Percentiles rank a stretch among this genome's conserved stretches.
Conservation (phyloP, 768 basidiomycete genomes). For the Auriscalpium orientale region DNA sequence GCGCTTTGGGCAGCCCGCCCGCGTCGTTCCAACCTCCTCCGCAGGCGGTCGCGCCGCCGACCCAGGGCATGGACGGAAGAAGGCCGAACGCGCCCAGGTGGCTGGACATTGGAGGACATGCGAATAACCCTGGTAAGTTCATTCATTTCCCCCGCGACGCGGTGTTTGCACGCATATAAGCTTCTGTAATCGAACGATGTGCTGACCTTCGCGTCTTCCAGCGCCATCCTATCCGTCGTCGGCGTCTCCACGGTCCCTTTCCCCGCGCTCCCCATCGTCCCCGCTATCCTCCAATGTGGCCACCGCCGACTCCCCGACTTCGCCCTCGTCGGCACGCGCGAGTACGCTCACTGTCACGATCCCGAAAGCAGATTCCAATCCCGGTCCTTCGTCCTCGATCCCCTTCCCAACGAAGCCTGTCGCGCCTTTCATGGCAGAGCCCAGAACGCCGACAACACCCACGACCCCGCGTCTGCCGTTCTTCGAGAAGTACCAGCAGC, state of each 20-base stretch:
- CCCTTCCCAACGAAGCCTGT: conserved; percentile 19
- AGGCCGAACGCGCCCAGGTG: conserved; percentile 25
- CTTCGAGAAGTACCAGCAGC: conserved; percentile 46
- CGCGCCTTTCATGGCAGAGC: conserved; percentile 11
- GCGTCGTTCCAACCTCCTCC: not conserved
- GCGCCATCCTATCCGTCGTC: not conserved
- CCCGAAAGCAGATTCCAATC: conserved; percentile 1
- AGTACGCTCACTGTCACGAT: conserved; percentile 15
- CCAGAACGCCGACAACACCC: conserved; percentile 13
- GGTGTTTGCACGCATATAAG: conserved; percentile 1
- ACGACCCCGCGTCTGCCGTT: conserved; percentile 34
- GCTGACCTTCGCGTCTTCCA: not conserved
- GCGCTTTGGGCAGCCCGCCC: conserved; percentile 6
- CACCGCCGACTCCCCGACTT: not conserved
- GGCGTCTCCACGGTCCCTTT: not conserved
- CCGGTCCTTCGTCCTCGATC: conserved; percentile 7
- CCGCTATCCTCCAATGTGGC: not conserved
- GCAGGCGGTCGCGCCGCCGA: conserved; percentile 1
- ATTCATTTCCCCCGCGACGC: conserved; percentile 4
- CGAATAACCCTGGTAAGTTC: conserved; percentile 4
- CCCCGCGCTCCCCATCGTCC: not conserved
- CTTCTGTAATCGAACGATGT: not conserved
- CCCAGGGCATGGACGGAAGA: conserved; percentile 23
- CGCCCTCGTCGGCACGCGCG: conserved; percentile 1
- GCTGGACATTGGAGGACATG: conserved; percentile 18